phyloP scores from a whole-genome alignment of 495 filamentous ascomycete genomes.

The Xylaria cubensis region DNA sequence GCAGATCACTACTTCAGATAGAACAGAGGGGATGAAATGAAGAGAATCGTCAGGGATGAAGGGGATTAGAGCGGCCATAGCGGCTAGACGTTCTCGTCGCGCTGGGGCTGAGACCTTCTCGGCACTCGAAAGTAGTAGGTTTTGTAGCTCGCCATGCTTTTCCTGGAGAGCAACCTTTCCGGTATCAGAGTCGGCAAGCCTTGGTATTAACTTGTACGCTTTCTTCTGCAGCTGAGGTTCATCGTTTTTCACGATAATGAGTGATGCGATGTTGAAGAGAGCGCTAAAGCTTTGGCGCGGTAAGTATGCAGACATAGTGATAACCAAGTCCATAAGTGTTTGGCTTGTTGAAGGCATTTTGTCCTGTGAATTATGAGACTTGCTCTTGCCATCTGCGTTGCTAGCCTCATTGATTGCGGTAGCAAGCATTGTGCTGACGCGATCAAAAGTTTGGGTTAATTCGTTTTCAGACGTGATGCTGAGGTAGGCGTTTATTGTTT shows the following conservation, averaged over 20 bases:
- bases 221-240: conserved; percentile 99
- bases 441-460: conserved; percentile 83
- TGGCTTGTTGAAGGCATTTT: conserved; percentile 92
- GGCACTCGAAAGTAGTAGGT: conserved; percentile 73
- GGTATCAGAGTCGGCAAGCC: conserved; percentile 77
- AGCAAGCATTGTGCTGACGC: conserved; percentile 84
- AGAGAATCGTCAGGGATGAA: conserved; percentile 76
- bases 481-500: conserved; percentile 92
- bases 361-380: conserved; percentile 62
- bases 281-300: conserved; percentile 79
- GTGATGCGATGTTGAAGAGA: conserved; percentile 82
- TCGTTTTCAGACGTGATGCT: conserved; percentile 80
- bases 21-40: conserved; percentile 88
- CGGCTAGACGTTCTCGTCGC: conserved; percentile 80
- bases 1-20: conserved; percentile 91
- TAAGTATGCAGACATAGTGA: conserved; percentile 92
- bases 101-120: conserved; percentile 86
- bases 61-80: conserved; percentile 78
- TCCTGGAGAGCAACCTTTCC: conserved; percentile 75
- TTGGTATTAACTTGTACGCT: conserved; percentile 94
- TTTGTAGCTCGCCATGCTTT: conserved; percentile 76
- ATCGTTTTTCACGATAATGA: conserved; percentile 74
- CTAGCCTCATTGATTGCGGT: conserved; percentile 69
- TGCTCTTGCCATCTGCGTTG: conserved; percentile 65
- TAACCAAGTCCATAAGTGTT: conserved; percentile 93